These are phyloP conservation scores for Gamarada debralockiae DNA, from an alignment of 495 filamentous ascomycete genomes.

Conservation along the genomic window DNA sequence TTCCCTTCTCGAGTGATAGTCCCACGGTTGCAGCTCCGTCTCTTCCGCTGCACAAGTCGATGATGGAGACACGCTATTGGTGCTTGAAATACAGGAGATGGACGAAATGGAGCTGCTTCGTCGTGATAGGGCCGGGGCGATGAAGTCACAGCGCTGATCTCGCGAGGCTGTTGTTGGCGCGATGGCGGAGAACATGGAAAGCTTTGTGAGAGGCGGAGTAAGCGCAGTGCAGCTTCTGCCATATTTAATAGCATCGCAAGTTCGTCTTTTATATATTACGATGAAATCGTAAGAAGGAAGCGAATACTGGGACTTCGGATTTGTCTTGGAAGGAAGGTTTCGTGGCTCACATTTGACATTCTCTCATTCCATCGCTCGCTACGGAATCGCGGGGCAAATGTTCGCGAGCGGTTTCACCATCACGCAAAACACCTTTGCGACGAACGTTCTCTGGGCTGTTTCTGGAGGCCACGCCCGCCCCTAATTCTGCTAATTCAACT, in stretches of 20 bases:
- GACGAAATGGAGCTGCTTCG: neutral
- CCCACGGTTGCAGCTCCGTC: constrained; percentile 15
- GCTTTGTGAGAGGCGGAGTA: constrained; percentile 7
- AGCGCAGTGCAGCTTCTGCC: constrained; percentile 21
- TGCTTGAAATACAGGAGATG: neutral
- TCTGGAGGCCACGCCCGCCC: too few relatives aligned
- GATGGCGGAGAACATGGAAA: neutral
- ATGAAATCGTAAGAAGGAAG: too few relatives aligned
- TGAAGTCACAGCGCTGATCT: too few relatives aligned
- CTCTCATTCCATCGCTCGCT: too few relatives aligned
- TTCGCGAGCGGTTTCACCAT: neutral
- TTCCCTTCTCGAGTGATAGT: neutral
- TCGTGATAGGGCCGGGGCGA: neutral
- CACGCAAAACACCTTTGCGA: neutral
- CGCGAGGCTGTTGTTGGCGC: neutral
- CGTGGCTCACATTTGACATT: too few relatives aligned
- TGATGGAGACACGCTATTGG: too few relatives aligned
- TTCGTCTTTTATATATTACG: too few relatives aligned
- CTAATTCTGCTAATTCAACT: too few relatives aligned
- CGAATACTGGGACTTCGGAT: too few relatives aligned
- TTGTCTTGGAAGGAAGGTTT: too few relatives aligned
- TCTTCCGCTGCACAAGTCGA: neutral
- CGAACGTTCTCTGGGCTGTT: neutral
- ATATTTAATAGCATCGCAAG: too few relatives aligned
- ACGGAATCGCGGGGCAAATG: too few relatives aligned